Evolutionary conservation across 2,329 filamentous ascomycete species (phyloP).

Genomic region (Alternaria infectoria): DNA sequence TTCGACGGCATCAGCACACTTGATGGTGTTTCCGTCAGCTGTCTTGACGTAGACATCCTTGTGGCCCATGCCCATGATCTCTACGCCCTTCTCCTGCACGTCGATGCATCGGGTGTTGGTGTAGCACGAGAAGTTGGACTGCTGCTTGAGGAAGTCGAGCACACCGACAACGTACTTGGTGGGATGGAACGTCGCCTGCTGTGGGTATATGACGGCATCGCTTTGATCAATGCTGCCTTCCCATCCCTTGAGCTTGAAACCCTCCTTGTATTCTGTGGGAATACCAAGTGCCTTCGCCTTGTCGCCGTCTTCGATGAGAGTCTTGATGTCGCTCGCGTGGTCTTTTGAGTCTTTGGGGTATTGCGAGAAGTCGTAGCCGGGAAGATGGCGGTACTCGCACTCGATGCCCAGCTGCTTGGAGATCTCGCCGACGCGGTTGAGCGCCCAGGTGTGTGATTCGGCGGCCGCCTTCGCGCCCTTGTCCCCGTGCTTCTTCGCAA

Average conservation of each 20-base stretch:
- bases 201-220: constrained; percentile 55
- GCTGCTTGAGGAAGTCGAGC: constrained; percentile 58
- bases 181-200: constrained; percentile 63
- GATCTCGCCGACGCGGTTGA: constrained; percentile 60
- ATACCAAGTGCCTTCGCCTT: constrained; percentile 55
- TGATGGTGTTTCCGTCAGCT: constrained; percentile 55
- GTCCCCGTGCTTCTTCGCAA: constrained; percentile 60
- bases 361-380: constrained; percentile 59
- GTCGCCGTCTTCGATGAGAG: constrained; percentile 55
- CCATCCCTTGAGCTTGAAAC: constrained; percentile 60
- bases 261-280: constrained; percentile 51
- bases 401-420: constrained; percentile 58
- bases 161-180: constrained; percentile 63
- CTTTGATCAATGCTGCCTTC: constrained; percentile 59
- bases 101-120: constrained; percentile 58
- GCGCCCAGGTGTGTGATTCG: constrained; percentile 62
- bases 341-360: constrained; percentile 51
- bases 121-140: constrained; percentile 62
- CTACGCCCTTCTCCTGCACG: constrained; percentile 57
- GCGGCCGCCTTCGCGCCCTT: constrained; percentile 57
- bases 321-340: constrained; percentile 55
- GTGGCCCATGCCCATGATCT: constrained; percentile 53
- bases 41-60: constrained; percentile 58
- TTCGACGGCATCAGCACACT: constrained; percentile 58
- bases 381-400: constrained; percentile 62